Percentiles rank a stretch among this genome's conserved stretches.
These are phyloP conservation scores for Rhizophagus clarus DNA, from an alignment of 192 early-diverging fungal genomes.

Conservation along the genomic window DNA sequence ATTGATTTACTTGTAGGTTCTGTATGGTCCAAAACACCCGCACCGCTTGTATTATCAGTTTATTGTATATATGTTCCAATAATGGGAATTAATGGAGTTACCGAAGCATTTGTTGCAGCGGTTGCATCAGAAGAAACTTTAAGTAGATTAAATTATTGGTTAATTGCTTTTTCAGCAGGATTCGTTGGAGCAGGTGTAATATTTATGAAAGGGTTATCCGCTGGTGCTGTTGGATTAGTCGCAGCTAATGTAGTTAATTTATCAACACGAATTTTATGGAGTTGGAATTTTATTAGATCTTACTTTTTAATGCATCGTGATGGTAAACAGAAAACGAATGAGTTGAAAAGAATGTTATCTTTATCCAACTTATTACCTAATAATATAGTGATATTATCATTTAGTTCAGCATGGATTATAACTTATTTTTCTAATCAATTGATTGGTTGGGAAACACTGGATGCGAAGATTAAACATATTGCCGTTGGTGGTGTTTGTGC, in stretches of 20 bases:
- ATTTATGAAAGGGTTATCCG: slow-evolving; percentile 56
- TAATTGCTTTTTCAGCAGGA: slow-evolving; percentile 71
- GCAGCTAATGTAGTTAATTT: slow-evolving; percentile 87
- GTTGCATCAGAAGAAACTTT: slow-evolving; percentile 73
- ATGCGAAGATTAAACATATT: slow-evolving; percentile 55
- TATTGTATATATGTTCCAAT: slow-evolving; percentile 94
- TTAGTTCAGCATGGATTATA: slow-evolving; percentile 51
- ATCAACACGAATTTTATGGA: slow-evolving; percentile 73
- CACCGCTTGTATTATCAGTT: slow-evolving; percentile 60
- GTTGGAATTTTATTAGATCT: slow-evolving; percentile 60
- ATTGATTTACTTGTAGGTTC: slow-evolving; percentile 65
- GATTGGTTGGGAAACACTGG: slow-evolving; percentile 59
- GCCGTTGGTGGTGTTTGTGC: slow-evolving; percentile 54
- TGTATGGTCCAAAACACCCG: slow-evolving; percentile 54
- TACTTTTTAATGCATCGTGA: slow-evolving; percentile 56
- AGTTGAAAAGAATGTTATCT: slow-evolving; percentile 25
- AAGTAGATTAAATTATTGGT: slow-evolving; percentile 62
- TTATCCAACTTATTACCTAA: slow-evolving; percentile 49
- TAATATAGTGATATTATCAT: slow-evolving; percentile 43
- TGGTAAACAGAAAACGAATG: background rate
- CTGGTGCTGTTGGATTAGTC: slow-evolving; percentile 81
- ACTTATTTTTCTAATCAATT: slow-evolving; percentile 53
- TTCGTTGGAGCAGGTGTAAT: slow-evolving; percentile 67
- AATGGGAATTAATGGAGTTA: slow-evolving; percentile 94
- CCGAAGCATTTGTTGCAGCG: slow-evolving; percentile 91